A percentile compares a stretch with the other conserved stretches of the same genome.
phyloP scores from a whole-genome alignment of 805 yeast genomes.

The Cyberlindnera sargentensis region DNA sequence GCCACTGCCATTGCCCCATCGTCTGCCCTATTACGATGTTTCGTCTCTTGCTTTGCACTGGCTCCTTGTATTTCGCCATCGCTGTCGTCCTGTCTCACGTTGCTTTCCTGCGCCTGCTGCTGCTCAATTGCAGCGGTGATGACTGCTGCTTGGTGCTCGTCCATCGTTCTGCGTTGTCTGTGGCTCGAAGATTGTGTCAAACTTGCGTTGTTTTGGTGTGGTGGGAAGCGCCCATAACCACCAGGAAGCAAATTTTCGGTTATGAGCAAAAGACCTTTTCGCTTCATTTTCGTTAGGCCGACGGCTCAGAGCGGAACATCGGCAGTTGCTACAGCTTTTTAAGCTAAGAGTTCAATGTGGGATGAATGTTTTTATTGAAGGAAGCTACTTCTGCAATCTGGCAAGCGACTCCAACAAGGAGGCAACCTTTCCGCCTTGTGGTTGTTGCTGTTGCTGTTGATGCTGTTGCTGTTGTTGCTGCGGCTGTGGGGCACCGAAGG shows the following conservation, averaged over 20 bases:
- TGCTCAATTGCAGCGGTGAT: constrained; percentile 20
- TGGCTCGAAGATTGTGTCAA: background rate
- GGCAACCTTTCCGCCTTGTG: constrained; percentile 24
- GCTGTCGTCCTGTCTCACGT: background rate
- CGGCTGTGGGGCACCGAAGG: constrained; percentile 3
- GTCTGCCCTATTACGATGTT: background rate
- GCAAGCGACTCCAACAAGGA: constrained; percentile 32
- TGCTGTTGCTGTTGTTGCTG: constrained; percentile 4
- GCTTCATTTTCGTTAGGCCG: too few species aligned
- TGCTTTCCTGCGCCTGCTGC: constrained; percentile 33
- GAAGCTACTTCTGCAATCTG: constrained; percentile 23
- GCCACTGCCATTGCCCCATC: background rate
- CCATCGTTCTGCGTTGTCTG: constrained; percentile 1
- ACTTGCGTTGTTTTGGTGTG: background rate
- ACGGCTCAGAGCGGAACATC: too few species aligned
- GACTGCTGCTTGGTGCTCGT: constrained; percentile 17
- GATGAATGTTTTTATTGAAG: background rate
- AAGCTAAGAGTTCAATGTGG: too few species aligned
- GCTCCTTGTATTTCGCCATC: constrained; percentile 39
- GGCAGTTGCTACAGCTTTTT: too few species aligned
- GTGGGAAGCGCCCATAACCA: constrained; percentile 3
- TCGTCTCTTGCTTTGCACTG: background rate
- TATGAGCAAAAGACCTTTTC: background rate
- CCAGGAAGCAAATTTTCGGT: background rate
- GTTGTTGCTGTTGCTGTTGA: constrained; percentile 5